A percentile compares a stretch with the other conserved stretches of the same genome.
phyloP scores from a whole-genome alignment of 2,329 filamentous ascomycete species.

The Diplodia seriata region DNA sequence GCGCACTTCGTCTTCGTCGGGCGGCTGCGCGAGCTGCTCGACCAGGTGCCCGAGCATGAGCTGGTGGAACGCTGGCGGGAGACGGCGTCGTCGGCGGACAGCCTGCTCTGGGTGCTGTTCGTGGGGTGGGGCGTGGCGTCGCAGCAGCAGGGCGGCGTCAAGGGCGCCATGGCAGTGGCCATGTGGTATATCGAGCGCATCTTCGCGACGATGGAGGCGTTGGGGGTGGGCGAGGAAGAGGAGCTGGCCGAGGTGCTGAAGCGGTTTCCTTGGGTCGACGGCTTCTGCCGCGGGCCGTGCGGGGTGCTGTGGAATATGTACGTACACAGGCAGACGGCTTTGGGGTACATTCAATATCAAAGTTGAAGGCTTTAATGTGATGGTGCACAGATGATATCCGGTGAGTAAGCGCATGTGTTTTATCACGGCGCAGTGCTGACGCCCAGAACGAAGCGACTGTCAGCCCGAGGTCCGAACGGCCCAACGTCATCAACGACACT shows the following conservation, averaged over 20 bases:
- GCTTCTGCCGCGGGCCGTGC: not conserved
- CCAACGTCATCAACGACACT: too few species aligned
- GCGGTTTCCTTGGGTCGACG: not conserved
- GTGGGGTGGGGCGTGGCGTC: not conserved
- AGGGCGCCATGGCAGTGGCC: not conserved
- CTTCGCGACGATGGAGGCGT: not conserved
- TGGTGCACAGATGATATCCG: not conserved
- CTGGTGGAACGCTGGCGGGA: not conserved
- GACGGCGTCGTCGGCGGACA: not conserved
- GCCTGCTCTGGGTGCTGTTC: slow-evolving; percentile 6
- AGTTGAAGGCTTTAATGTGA: not conserved
- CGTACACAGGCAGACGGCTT: not conserved
- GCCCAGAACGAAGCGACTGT: not conserved
- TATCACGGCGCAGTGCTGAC: not conserved
- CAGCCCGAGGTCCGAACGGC: too few species aligned
- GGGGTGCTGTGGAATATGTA: not conserved
- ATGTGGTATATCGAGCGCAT: not conserved
- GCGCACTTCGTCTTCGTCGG: not conserved
- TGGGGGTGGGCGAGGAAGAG: not conserved
- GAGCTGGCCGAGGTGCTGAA: not conserved
- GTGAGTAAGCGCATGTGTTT: not conserved
- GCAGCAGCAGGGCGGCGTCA: not conserved
- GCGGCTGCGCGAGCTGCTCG: not conserved
- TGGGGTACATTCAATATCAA: not conserved
- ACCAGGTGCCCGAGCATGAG: not conserved